Conservation (phyloP, 805 yeast genomes). For the Teunomyces kruisii region DNA sequence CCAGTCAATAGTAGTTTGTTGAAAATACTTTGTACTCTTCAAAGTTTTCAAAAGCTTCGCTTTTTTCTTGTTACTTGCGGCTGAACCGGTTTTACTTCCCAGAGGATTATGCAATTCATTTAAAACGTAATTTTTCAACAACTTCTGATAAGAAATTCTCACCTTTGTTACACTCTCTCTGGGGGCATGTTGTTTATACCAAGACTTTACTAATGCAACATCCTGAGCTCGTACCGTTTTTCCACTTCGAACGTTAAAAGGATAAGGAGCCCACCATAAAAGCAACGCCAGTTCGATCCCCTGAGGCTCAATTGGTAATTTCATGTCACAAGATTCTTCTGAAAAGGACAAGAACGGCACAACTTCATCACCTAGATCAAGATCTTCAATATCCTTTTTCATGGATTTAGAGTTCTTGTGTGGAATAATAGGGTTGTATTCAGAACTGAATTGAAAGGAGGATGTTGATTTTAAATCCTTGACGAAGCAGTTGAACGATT, state of each 20-base stretch:
- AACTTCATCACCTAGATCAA: slow-evolving; percentile 36
- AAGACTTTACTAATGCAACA: slow-evolving; percentile 76
- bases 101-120: slow-evolving; percentile 61
- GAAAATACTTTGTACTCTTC: slow-evolving; percentile 82
- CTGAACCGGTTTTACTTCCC: slow-evolving; percentile 23
- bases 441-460: slow-evolving; percentile 55
- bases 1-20: slow-evolving; percentile 93
- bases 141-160: slow-evolving; percentile 82
- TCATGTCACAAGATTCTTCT: not conserved
- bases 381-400: slow-evolving; percentile 37
- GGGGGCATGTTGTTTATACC: slow-evolving; percentile 75
- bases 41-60: slow-evolving; percentile 63
- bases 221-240: slow-evolving; percentile 81
- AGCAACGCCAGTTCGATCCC: slow-evolving; percentile 55
- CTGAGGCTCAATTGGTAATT: slow-evolving; percentile 34
- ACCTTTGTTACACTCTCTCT: slow-evolving; percentile 69
- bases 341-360: slow-evolving; percentile 48
- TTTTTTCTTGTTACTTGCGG: slow-evolving; percentile 47
- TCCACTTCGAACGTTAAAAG: slow-evolving; percentile 78
- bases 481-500: slow-evolving; percentile 55
- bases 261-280: slow-evolving; percentile 80
- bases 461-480: slow-evolving; percentile 45
- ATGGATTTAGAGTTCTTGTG: slow-evolving; percentile 12
- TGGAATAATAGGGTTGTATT: slow-evolving; percentile 54
- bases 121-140: slow-evolving; percentile 72